Conservation (phyloP, 805 yeast species). For the Candida oleophila region DNA sequence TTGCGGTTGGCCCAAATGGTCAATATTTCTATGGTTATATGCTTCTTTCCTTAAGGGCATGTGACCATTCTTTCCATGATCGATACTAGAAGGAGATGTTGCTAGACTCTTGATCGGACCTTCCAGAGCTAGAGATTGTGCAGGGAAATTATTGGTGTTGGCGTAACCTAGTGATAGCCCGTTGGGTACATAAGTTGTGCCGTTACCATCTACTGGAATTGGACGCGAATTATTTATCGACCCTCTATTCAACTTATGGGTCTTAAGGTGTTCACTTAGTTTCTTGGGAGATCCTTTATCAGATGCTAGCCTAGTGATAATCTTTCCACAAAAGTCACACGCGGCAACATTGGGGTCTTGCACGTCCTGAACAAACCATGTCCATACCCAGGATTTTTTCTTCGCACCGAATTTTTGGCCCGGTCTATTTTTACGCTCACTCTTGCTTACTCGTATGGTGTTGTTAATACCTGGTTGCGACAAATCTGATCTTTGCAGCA, state of each 20-base stretch:
- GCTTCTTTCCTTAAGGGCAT: background rate
- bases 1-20: background rate
- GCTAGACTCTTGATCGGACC: no score
- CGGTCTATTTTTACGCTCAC: slow-evolving; percentile 44
- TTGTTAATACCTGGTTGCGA: background rate
- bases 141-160: background rate
- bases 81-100: background rate
- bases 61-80: background rate
- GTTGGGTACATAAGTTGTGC: slow-evolving; percentile 30
- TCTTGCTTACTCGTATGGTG: slow-evolving; percentile 11
- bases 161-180: slow-evolving; percentile 24
- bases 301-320: slow-evolving; percentile 45
- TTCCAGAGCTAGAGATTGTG: no score
- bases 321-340: slow-evolving; percentile 54
- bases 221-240: slow-evolving; percentile 41
- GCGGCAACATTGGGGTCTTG: slow-evolving; percentile 49
- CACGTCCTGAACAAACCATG: slow-evolving; percentile 56
- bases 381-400: slow-evolving; percentile 64
- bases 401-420: slow-evolving; percentile 61
- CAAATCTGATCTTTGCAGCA: background rate
- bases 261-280: slow-evolving; percentile 53
- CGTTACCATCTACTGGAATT: slow-evolving; percentile 38
- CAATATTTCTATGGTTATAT: background rate
- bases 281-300: slow-evolving; percentile 64
- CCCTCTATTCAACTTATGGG: slow-evolving; percentile 47